Base-by-base conservation (phyloP, 495 filamentous ascomycete genomes). In the Hypoxylon trugodes region DNA sequence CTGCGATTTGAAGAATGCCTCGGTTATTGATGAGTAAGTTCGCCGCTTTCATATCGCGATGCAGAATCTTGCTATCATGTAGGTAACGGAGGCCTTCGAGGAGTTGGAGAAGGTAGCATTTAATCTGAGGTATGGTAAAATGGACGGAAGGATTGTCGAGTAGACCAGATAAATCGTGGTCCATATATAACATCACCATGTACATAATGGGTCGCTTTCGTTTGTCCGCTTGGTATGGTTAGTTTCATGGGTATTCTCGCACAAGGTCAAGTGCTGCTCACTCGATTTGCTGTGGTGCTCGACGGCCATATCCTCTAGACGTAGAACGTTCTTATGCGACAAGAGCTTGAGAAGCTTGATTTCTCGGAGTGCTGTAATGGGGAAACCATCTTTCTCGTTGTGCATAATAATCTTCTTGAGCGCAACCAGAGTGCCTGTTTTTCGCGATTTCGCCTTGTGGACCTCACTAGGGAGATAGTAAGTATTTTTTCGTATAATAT, bases 151-250 rank as follows among this genome's bases (percentile, higher is more conserved):
- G 93, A 65, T 99, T 99, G 71, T 97, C 95, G 60, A 99, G 84
- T 10, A 99, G 84, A 50, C 95, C 95, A 13, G 94, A 96, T 4
- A 99, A 82, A 72, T 99, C 95, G 72, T 99, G 95, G 68, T 98
- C 95, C 94, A 98, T 97, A 72, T 98, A 99, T 26, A 93, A 94
- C 19, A 88, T 96, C 47, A 97, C 95, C 95, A 99, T 99, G 73
- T 97, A 98, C 82, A 98, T 90, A 72, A 91, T 91, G 0, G 90
- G 88, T 56, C 89, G 87, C 74, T 93, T 95, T 43, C 87, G 84
- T 65, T 90, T 92, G 73, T 93, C 90, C 43, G 79, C 84, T 86
- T 62, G 10, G 16, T 24, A 32, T 25, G 33, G 73, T 61, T 53
- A 69, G 47, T 45, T 1, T 47, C 12, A 25, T 22, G 22, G 13